Percentiles rank a stretch among this genome's conserved stretches.
phyloP scores from a whole-genome alignment of 2,329 filamentous ascomycete species.

The Nemania sp. region DNA sequence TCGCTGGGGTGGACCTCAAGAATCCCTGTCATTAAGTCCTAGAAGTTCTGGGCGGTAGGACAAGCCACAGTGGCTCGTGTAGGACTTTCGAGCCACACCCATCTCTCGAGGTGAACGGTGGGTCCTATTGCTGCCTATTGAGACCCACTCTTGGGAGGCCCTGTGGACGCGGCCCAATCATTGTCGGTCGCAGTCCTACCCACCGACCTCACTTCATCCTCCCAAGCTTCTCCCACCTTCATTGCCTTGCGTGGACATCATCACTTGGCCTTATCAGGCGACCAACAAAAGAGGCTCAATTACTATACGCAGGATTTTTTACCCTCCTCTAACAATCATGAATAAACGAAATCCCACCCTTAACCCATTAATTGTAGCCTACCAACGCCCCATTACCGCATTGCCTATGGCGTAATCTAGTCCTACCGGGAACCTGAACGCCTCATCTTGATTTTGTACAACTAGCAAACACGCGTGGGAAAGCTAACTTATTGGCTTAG shows the following conservation, averaged over 20 bases:
- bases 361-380: constrained; percentile 8
- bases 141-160: constrained; percentile 6
- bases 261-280: constrained; percentile 8
- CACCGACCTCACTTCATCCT: constrained; percentile 18
- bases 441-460: constrained; percentile 15
- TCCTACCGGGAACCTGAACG: constrained; percentile 22
- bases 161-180: not conserved
- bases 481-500: not conserved
- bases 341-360: not conserved
- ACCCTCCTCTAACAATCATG: not conserved
- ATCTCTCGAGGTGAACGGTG: too few relatives aligned
- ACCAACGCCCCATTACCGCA: too few relatives aligned
- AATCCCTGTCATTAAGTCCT: not conserved
- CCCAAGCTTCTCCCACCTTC: not conserved
- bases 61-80: constrained; percentile 20
- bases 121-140: constrained; percentile 18
- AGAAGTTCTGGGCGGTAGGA: not conserved
- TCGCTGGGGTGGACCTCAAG: too few relatives aligned
- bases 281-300: constrained; percentile 5
- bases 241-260: constrained; percentile 14
- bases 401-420: constrained; percentile 1
- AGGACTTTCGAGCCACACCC: constrained; percentile 19
- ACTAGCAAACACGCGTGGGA: constrained; percentile 5
- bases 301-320: not conserved
- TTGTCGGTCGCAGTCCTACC: constrained; percentile 5